Evolutionary conservation across 2,329 filamentous ascomycete genomes (phyloP).

Genomic region (Pleomassaria siparia): DNA sequence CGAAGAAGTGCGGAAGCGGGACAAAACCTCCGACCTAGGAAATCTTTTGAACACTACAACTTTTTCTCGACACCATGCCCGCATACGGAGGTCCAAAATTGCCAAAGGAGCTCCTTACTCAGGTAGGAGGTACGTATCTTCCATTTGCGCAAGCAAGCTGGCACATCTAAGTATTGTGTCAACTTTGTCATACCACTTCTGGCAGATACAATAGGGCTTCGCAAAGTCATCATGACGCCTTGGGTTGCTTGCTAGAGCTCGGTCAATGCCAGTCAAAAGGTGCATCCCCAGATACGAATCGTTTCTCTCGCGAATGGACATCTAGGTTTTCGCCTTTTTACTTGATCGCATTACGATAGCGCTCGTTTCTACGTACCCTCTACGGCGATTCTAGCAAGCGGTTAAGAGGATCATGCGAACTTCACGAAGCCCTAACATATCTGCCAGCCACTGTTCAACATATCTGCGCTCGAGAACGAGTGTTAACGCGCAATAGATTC

Average conservation of each 20-base stretch:
- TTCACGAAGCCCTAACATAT: no score
- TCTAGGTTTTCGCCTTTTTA: no score
- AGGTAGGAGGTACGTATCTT: conserved; percentile 40
- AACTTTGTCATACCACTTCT: neutral
- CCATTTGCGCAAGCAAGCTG: neutral
- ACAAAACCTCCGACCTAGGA: conserved; percentile 30
- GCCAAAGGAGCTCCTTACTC: conserved; percentile 48
- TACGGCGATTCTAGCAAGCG: no score
- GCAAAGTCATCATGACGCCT: no score
- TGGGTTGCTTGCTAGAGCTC: no score
- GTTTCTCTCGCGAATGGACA: no score
- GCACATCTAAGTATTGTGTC: neutral
- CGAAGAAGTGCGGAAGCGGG: conserved; percentile 21
- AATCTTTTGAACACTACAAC: conserved; percentile 28
- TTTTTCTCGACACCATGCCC: conserved; percentile 38
- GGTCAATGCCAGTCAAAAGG: no score
- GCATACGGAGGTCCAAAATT: conserved; percentile 47
- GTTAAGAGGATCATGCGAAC: no score
- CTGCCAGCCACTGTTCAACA: neutral
- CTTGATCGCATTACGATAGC: no score
- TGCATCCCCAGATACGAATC: no score
- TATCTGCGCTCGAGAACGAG: neutral
- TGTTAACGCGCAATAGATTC: conserved; percentile 25
- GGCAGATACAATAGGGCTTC: no score
- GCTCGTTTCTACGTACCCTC: no score